Evolutionary conservation across 2,329 filamentous ascomycete genomes (phyloP), one percentile per base, ranked within the genome.

Genomic region (Ceratocystis smalleyi): DNA sequence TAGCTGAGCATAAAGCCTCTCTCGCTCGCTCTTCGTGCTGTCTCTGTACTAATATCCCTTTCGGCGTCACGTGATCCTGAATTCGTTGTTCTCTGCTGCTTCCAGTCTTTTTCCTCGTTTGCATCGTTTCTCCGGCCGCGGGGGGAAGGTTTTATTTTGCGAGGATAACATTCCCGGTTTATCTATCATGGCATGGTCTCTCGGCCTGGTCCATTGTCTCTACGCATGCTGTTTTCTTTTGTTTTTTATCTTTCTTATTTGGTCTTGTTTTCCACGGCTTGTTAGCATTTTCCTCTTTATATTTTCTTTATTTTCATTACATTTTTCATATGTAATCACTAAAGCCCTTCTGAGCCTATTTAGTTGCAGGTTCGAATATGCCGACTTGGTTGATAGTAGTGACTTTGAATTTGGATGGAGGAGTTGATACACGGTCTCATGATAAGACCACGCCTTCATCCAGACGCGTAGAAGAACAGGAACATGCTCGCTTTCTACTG

Each of bases 11-110:
- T 47, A 19, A n/a, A 47, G 45, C 47, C 19, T 49, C 3, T 4
- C 47, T 47, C n/a, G 17, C 45, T 19, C 45, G 45, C 45, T 22
- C 19, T 47, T 15, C 19, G 17, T 47, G 45, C 17, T 47, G 45
- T 47, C 24, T 57, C 54, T 57, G 54, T 57, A 57, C 54, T 57
- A 57, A 57, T 57, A 57, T 57, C 54, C 54, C 54, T 30, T 57
- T 57, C 32, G 54, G 54, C 54, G 54, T 57, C 54, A 35, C 22
- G 30, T 57, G 32, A 35, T 3, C 17, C 59, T 45, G 15, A n/a
- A 15, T 45, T 19, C 40, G 32, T 24, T 61, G 5, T 32, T 45
- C 35, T 24, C 8, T 12, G 22, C 35, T 62, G 19, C 17, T 35
- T 4, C 32, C 15, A 5, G 19, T 40, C n/a, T 35, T 40, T 22